Percentiles rank a stretch among this genome's conserved stretches.
Evolutionary conservation across 345 rosid species (phyloP).

Genomic region (Camelina hispida): DNA sequence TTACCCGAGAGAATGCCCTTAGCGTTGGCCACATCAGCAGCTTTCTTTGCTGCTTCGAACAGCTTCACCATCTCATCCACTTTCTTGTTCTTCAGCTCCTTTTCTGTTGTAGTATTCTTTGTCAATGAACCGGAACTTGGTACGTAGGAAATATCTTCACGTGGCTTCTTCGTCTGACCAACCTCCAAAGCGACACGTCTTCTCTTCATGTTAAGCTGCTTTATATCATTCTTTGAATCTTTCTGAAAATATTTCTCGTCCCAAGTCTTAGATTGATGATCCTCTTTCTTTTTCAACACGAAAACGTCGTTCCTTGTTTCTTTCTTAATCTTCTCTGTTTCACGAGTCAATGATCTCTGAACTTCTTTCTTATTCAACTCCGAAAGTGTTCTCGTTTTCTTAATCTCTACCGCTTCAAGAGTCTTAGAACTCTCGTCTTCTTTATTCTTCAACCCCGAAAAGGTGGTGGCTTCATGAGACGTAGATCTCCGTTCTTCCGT

Average conservation of each 20-base stretch:
- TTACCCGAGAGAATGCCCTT: constrained; percentile 15
- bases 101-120: neutral
- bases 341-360: neutral
- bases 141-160: neutral
- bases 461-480: neutral
- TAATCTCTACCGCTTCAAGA: neutral
- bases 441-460: neutral
- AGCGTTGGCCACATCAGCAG: constrained; percentile 26
- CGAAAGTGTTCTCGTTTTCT: neutral
- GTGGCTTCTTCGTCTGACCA: neutral
- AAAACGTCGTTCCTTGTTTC: neutral
- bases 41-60: constrained; percentile 34
- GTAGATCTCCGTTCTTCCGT: neutral
- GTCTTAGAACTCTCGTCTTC: neutral
- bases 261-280: neutral
- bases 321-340: neutral
- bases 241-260: neutral
- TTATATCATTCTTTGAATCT: neutral
- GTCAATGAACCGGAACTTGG: neutral
- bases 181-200: neutral
- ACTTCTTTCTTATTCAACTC: neutral
- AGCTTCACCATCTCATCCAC: constrained; percentile 1
- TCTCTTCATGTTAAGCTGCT: neutral
- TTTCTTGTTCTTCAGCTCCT: neutral
- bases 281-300: neutral